A percentile compares a stretch with the other conserved stretches of the same genome.
These are phyloP conservation scores for Logfia minima DNA, from an alignment of 129 eudicot species.

Conservation along the genomic window DNA sequence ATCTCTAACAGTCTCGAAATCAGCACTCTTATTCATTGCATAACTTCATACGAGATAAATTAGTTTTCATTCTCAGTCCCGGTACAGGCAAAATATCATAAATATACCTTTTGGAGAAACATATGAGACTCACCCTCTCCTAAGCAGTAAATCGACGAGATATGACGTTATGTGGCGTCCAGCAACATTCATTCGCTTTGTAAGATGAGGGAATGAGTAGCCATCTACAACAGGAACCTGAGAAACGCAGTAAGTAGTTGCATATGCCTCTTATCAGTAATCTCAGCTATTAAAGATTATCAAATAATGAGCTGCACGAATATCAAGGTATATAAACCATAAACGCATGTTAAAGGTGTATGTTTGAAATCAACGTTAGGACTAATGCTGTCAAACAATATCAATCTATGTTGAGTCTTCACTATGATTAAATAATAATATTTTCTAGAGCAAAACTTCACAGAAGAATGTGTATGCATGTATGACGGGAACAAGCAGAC, in stretches of 20 bases:
- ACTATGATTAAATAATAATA: slow-evolving; percentile 9
- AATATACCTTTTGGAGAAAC: slow-evolving; percentile 15
- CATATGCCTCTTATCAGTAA: slow-evolving; percentile 6
- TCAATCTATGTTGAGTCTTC: slow-evolving; percentile 5
- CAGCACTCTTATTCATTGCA: slow-evolving; percentile 92
- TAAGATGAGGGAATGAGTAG: slow-evolving; percentile 98
- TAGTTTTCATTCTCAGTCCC: slow-evolving; percentile 8
- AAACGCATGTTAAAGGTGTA: slow-evolving; percentile 13
- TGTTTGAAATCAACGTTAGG: slow-evolving; percentile 7
- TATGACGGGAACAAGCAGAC: not conserved
- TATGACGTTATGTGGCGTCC: slow-evolving; percentile 97
- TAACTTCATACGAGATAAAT: slow-evolving; percentile 55
- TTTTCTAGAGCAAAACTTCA: slow-evolving; percentile 7
- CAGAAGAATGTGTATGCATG: slow-evolving; percentile 12
- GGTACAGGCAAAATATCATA: slow-evolving; percentile 15
- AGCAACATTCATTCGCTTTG: slow-evolving; percentile 97
- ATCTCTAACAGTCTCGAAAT: slow-evolving; percentile 96
- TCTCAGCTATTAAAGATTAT: slow-evolving; percentile 7
- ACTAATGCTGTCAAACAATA: slow-evolving; percentile 2
- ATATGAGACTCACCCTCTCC: slow-evolving; percentile 77
- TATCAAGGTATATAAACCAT: not conserved
- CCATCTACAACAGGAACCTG: slow-evolving; percentile 99
- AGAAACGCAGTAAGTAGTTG: slow-evolving; percentile 21
- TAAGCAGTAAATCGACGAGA: slow-evolving; percentile 88
- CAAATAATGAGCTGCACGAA: not conserved